phyloP scores from a whole-genome alignment of 1,284 basidiomycete species.

The Moesziomyces aphidis region DNA sequence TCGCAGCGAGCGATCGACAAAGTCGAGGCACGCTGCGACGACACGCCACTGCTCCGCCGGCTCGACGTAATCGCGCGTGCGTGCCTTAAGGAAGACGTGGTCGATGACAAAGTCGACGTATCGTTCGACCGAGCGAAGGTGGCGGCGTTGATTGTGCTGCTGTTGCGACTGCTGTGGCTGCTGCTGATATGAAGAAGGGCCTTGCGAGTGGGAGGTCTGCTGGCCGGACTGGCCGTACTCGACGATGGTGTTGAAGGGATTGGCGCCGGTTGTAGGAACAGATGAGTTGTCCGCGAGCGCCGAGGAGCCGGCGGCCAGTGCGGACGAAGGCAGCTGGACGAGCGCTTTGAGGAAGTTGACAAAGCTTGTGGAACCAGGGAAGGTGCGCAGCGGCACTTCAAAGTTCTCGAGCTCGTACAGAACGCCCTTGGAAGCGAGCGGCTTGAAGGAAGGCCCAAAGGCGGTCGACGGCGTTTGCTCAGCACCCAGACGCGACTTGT shows the following conservation, averaged over 20 bases:
- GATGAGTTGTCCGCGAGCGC: conserved; percentile 22
- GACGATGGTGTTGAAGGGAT: conserved; percentile 48
- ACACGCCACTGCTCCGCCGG: conserved; percentile 86
- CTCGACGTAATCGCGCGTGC: conserved; percentile 77
- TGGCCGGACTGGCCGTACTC: conserved; percentile 15
- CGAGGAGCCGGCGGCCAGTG: conserved; percentile 24
- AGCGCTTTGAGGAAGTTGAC: conserved; percentile 83
- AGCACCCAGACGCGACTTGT: conserved; percentile 14
- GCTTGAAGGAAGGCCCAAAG: conserved; percentile 38
- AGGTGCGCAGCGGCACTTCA: conserved; percentile 81
- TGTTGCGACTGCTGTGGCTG: conserved; percentile 24
- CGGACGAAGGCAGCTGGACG: conserved; percentile 36
- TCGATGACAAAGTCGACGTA: conserved; percentile 89
- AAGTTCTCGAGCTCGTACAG: conserved; percentile 81
- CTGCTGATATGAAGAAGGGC: conserved; percentile 2
- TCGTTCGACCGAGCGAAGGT: conserved; percentile 73
- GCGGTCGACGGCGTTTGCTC: neutral
- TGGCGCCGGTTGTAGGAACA: conserved; percentile 10
- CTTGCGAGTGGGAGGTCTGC: conserved; percentile 26
- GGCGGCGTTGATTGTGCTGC: conserved; percentile 28
- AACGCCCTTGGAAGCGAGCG: conserved; percentile 56
- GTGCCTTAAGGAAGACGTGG: conserved; percentile 77
- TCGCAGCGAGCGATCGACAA: conserved; percentile 84
- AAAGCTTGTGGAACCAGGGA: conserved; percentile 89
- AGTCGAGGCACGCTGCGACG: conserved; percentile 84